Base-by-base conservation (phyloP, 2,329 filamentous ascomycete species). In the Madurella mycetomatis region DNA sequence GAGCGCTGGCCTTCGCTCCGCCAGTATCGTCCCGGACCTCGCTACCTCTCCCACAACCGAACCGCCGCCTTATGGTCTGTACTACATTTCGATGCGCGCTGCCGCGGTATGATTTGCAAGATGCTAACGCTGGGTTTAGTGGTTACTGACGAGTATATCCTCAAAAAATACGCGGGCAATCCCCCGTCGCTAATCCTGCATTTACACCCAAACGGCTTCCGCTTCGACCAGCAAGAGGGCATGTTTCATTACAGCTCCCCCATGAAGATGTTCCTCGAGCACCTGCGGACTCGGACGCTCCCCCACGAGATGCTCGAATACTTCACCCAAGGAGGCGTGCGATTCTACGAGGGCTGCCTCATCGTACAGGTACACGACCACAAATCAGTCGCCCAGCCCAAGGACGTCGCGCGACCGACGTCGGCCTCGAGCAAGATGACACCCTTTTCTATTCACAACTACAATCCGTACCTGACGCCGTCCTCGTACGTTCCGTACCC, bases 301-400 rank as follows among this genome's bases (percentile, higher is more conserved):
- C 94, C 94, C 1, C 91, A 96, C 70, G 91, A 96, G 63, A 83
- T 97, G 67, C 74, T 97, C 11, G 84, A 87, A 46, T 87, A 92
- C 62, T 82, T 99, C 51, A 79, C 85, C 30, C 79, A 83, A 46
- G 77, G 78, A 16, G 83, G 84, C 17, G 87, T 96, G 13, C 79
- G 80, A 9, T 97, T 96, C 67, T 99, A 97, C 68, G 92, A 97
- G 70, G 91, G 88, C 32, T 96, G 92, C 66, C 80, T 99, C 54
- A 97, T 99, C 62, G 91, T 99, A 37, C 87, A 95, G 69, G 77
- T 97, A n/a, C 83, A 95, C 65, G 90, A 97, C 68, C 89, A 96
- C 73, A 89, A 88, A 65, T 84, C 86, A 0, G 75, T 75, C 41
- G 78, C 79, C 45, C 78, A 80, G 58, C 75, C 79, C 62, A 84